These are phyloP conservation scores for Phytopythium cucurbitacearum DNA, from an alignment of 352 stramenopile species.

Conservation along the genomic window DNA sequence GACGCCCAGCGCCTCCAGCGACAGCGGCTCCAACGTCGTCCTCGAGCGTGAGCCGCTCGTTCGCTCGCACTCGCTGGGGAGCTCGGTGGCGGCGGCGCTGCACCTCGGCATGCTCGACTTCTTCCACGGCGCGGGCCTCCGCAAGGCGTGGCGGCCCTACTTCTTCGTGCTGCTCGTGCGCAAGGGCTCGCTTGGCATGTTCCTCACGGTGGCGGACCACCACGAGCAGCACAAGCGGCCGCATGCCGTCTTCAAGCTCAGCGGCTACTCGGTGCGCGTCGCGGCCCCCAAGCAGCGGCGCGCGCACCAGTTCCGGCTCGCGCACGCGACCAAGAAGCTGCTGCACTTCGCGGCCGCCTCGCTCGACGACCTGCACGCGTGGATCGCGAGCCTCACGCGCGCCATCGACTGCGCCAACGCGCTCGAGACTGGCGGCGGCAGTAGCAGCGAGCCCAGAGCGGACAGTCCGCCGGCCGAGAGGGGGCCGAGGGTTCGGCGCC, in stretches of 20 bases:
- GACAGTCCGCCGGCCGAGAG: too few relatives aligned
- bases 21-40: constrained; percentile 9
- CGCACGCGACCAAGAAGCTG: constrained; percentile 52
- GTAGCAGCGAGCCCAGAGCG: too few relatives aligned
- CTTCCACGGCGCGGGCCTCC: constrained; percentile 48
- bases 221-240: constrained; percentile 37
- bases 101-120: constrained; percentile 47
- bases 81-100: constrained; percentile 24
- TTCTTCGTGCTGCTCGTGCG: constrained; percentile 73
- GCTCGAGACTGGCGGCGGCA: constrained; percentile 19
- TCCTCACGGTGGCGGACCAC: constrained; percentile 39
- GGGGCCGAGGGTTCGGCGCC: too few relatives aligned
- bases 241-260: constrained; percentile 62
- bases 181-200: constrained; percentile 72
- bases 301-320: constrained; percentile 57
- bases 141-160: constrained; percentile 57
- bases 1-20: constrained; percentile 4
- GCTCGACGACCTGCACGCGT: constrained; percentile 70
- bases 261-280: constrained; percentile 60
- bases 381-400: constrained; percentile 56
- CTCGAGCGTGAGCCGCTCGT: constrained; percentile 14
- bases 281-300: constrained; percentile 50
- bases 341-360: constrained; percentile 50
- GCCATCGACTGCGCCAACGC: constrained; percentile 58
- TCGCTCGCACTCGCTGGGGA: too few relatives aligned